phyloP scores from a whole-genome alignment of 1,139 yeast species.

The Magnusiomyces sp. region DNA sequence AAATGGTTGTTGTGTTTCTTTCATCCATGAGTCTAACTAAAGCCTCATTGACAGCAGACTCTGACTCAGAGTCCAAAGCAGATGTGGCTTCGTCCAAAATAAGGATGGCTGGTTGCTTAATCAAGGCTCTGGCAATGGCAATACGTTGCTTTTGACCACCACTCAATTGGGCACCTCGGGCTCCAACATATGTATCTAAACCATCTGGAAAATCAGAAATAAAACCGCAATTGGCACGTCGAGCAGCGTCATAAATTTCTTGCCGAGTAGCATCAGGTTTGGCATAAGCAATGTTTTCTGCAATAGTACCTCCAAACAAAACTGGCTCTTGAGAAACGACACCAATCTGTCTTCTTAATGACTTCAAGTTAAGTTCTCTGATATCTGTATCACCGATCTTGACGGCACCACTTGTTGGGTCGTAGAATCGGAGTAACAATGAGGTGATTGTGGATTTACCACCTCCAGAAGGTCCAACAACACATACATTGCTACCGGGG shows the following conservation, averaged over 20 bases:
- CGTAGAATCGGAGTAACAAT: slow-evolving; percentile 69
- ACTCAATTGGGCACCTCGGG: slow-evolving; percentile 77
- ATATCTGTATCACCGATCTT: slow-evolving; percentile 64
- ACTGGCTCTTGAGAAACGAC: slow-evolving; percentile 93
- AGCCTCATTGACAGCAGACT: slow-evolving; percentile 68
- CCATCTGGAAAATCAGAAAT: slow-evolving; percentile 70
- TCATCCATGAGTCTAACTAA: slow-evolving; percentile 52
- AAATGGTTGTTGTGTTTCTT: slow-evolving; percentile 63
- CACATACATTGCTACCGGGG: slow-evolving; percentile 82
- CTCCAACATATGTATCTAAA: slow-evolving; percentile 76
- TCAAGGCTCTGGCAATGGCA: slow-evolving; percentile 74
- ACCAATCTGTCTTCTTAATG: slow-evolving; percentile 65
- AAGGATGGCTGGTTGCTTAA: slow-evolving; percentile 61
- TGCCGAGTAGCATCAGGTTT: slow-evolving; percentile 47
- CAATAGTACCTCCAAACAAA: slow-evolving; percentile 81
- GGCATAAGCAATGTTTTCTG: slow-evolving; percentile 81
- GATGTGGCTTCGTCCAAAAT: slow-evolving; percentile 79
- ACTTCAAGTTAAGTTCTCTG: slow-evolving; percentile 58
- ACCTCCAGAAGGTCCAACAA: slow-evolving; percentile 94
- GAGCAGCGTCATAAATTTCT: slow-evolving; percentile 64
- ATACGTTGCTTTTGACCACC: slow-evolving; percentile 85
- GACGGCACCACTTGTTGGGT: slow-evolving; percentile 60
- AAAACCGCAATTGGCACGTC: slow-evolving; percentile 73
- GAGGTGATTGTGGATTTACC: slow-evolving; percentile 91
- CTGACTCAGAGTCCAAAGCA: slow-evolving; percentile 79